Evolutionary conservation across 2,329 filamentous ascomycete species (phyloP).

Genomic region (Cytospora chrysosperma): DNA sequence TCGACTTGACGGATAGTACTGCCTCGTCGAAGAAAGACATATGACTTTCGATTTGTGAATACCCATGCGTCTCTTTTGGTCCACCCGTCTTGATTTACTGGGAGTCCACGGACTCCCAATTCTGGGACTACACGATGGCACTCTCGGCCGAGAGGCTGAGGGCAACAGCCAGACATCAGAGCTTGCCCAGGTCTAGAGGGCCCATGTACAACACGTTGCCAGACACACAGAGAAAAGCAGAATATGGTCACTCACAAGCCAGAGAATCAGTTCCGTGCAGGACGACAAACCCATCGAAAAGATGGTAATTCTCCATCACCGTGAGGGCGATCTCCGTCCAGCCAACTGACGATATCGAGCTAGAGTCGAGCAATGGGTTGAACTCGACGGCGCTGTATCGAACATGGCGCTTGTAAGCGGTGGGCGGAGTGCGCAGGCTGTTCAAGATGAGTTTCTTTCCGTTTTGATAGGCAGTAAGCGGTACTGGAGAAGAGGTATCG

Average conservation of each 20-base stretch:
- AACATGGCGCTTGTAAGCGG: constrained; percentile 76
- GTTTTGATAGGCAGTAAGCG: constrained; percentile 51
- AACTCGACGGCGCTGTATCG: constrained; percentile 86
- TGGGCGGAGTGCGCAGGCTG: constrained; percentile 76
- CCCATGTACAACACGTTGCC: not conserved
- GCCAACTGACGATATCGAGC: constrained; percentile 80
- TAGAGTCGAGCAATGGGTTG: constrained; percentile 80
- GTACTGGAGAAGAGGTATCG: constrained; percentile 61
- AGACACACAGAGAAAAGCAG: not conserved
- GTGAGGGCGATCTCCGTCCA: constrained; percentile 82
- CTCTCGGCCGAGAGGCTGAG: not conserved
- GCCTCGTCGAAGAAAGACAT: too few relatives aligned
- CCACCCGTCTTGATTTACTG: not conserved
- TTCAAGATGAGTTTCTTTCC: constrained; percentile 54
- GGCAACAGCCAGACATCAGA: not conserved
- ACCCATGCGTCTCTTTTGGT: not conserved
- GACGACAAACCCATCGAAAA: constrained; percentile 88
- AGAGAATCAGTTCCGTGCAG: constrained; percentile 89
- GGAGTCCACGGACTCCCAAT: not conserved
- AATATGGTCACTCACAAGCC: constrained; percentile 46
- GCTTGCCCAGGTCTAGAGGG: not conserved
- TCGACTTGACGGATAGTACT: not conserved
- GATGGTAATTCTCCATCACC: constrained; percentile 80
- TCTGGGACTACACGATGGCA: not conserved
- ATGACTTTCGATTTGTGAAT: not conserved